Percentiles rank a stretch among this genome's conserved stretches.
Evolutionary conservation across 164 flowering plant species (phyloP).

Genomic region (Chimonanthus praecox): DNA sequence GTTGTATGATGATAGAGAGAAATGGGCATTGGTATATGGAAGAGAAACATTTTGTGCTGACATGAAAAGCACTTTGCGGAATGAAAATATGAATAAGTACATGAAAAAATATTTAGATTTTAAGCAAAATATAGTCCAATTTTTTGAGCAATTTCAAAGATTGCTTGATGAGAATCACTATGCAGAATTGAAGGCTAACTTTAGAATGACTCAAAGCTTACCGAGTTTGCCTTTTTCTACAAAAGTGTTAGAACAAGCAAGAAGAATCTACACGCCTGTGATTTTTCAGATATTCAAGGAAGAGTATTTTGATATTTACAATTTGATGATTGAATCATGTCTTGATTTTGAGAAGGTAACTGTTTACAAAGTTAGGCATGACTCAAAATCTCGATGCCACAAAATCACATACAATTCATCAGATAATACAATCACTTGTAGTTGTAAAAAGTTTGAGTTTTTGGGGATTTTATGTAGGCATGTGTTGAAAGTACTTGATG

Average conservation of each 20-base stretch:
- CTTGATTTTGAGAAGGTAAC: not conserved
- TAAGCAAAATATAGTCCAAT: not conserved
- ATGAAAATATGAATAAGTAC: not conserved
- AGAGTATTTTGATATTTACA: not conserved
- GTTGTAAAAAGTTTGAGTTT: conserved; percentile 10
- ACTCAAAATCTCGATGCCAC: too few species aligned
- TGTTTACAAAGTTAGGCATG: not conserved
- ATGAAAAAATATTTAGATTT: not conserved
- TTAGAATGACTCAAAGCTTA: not conserved
- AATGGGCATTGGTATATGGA: conserved; percentile 11
- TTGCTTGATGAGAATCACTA: not conserved
- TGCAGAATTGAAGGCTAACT: not conserved
- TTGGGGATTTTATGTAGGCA: conserved; percentile 1
- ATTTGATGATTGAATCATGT: not conserved
- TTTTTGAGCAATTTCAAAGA: not conserved
- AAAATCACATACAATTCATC: not conserved
- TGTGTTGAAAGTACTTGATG: not conserved
- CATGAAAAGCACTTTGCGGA: not conserved
- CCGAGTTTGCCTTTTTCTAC: not conserved
- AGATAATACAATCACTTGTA: conserved; percentile 3
- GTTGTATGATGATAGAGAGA: conserved; percentile 4
- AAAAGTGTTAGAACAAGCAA: not conserved
- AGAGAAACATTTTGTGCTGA: conserved; percentile 7
- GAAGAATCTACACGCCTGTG: not conserved
- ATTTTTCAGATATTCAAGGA: not conserved